A percentile compares a stretch with the other conserved stretches of the same genome.
Evolutionary conservation across 225 moss, liverwort and hornwort species (phyloP).

Genomic region (Polytrichum commune): DNA sequence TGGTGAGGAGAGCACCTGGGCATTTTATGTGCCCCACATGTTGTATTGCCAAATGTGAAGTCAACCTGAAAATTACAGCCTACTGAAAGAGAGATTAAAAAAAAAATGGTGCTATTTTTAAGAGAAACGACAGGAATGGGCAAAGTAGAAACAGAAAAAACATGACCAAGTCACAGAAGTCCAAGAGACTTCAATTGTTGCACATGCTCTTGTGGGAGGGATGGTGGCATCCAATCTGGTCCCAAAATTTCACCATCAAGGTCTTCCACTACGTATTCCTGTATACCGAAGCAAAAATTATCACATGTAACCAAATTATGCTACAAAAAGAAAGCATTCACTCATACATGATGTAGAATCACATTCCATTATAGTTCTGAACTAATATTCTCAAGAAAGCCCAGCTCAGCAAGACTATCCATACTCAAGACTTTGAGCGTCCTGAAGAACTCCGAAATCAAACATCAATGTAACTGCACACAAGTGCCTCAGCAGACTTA

Average conservation of each 20-base stretch:
- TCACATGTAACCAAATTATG: too few relatives aligned
- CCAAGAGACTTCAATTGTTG: constrained; percentile 47
- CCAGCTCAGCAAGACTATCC: neutral
- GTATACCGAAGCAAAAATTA: constrained; percentile 7
- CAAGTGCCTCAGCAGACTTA: constrained; percentile 6
- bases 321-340: too few relatives aligned
- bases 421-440: neutral
- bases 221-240: constrained; percentile 53
- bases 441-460: neutral
- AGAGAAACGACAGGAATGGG: neutral
- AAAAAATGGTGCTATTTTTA: neutral
- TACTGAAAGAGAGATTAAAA: too few relatives aligned
- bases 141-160: neutral
- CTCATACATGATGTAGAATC: too few relatives aligned
- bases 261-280: constrained; percentile 81
- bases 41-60: too few relatives aligned
- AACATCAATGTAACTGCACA: too few relatives aligned
- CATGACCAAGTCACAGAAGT: constrained; percentile 22
- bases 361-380: neutral
- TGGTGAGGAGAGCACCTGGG: too few relatives aligned
- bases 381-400: neutral
- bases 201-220: constrained; percentile 51
- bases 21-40: too few relatives aligned
- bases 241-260: constrained; percentile 58
- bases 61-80: too few relatives aligned